Percentiles rank a stretch among this genome's conserved stretches.
Conservation (phyloP, 768 basidiomycete species). For the Boletellus ananas region DNA sequence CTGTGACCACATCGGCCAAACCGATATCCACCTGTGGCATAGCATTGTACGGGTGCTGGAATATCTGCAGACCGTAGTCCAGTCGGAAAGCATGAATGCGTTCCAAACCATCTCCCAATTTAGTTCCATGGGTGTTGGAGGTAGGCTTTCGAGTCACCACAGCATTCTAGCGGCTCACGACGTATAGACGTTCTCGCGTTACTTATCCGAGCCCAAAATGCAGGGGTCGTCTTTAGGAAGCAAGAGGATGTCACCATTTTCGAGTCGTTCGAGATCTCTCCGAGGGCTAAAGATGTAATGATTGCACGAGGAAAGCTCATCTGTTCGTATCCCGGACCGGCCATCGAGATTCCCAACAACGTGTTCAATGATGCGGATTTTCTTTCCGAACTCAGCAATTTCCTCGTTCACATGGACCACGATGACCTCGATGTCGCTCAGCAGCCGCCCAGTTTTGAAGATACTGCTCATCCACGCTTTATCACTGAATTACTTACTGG, state of each 20-base stretch:
- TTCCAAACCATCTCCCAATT: conserved; percentile 6
- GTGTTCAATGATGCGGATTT: conserved; percentile 30
- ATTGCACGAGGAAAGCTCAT: conserved; percentile 38
- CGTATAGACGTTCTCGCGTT: conserved; percentile 36
- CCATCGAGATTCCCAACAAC: conserved; percentile 32
- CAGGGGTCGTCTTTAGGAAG: conserved; percentile 39
- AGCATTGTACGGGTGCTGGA: conserved; percentile 25
- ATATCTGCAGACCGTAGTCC: conserved; percentile 6
- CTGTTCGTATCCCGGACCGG: conserved; percentile 44
- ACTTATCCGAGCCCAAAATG: conserved; percentile 44
- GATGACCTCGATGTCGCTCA: conserved; percentile 29
- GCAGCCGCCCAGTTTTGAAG: conserved; percentile 24
- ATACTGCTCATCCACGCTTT: conserved; percentile 36
- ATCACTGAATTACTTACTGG: conserved; percentile 45
- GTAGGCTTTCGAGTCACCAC: conserved; percentile 3
- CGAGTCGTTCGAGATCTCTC: conserved; percentile 40
- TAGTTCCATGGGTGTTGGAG: conserved; percentile 19
- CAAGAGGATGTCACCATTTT: conserved; percentile 3
- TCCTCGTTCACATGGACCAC: conserved; percentile 23
- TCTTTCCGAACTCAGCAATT: conserved; percentile 33
- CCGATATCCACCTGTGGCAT: neutral
- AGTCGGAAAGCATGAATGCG: neutral
- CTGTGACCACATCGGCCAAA: neutral
- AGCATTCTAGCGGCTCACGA: neutral
- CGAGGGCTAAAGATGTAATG: conserved; percentile 33